Base-by-base conservation (phyloP, 345 rosid genomes). In the Boechera retrofracta region DNA sequence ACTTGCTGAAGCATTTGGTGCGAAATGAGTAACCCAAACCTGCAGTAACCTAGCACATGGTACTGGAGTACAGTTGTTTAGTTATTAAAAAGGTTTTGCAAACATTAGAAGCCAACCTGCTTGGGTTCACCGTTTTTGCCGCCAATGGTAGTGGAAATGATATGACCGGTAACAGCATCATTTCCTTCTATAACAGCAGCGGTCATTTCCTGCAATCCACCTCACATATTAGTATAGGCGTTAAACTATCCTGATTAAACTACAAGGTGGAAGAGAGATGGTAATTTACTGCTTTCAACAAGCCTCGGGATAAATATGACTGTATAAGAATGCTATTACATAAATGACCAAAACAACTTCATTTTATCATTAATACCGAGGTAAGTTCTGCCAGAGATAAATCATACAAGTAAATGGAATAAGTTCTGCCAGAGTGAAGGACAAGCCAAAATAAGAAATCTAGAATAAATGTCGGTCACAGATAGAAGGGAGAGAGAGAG, bases 91-190 rank as follows among this genome's bases (percentile, higher is more conserved):
- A 65, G 31, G 16, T 18, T 41, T 39, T 42, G 48, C 24, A 60
- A 51, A 77, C 28, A 42, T 35, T 32, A 52, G 67, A 59, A 54
- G 13, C 72, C 41, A 67, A 89, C 94, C 94, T 74, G 91, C 75
- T 91, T 91, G 4, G 91, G 89, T 84, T 91, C 90, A 35, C 97
- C 97, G 58, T 87, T 91, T 87, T 87, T 87, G 62, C 97, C 97
- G n/a, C 92, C 97, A 16, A 89, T 85, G n/a, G 97, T 91, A 49
- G 94, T 91, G 8, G 90, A 86, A 64, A 91, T 91, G 35, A 89
- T 85, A 65, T 91, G 97, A 68, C 97, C 94, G 0, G 87, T 85
- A 42, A 86, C 86, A 2, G 90, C 85, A 78, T 85, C 91, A 53
- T 86, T 89, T 13, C 84, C 84, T 77, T 86, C 85, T 11, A 82